Evolutionary conservation across 2,329 filamentous ascomycete genomes (phyloP).

Genomic region (Anisogramma anomala): DNA sequence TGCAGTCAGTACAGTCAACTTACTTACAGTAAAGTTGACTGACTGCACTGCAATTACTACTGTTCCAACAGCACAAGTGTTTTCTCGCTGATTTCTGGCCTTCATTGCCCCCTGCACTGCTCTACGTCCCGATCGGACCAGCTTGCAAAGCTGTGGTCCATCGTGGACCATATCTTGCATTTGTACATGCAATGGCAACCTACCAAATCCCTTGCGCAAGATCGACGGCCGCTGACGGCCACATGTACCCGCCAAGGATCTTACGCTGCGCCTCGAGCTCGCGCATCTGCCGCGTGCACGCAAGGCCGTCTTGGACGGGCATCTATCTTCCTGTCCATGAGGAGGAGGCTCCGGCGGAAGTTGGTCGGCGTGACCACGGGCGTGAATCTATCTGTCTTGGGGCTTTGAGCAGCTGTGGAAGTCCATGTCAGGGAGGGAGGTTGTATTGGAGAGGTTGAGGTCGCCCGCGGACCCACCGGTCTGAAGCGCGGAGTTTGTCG

Average conservation of each 20-base stretch:
- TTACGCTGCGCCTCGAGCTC: conserved; percentile 44
- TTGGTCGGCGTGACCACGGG: conserved; percentile 5
- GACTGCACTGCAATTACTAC: too few relatives aligned
- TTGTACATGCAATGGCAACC: too few relatives aligned
- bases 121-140: too few relatives aligned
- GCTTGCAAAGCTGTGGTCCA: too few relatives aligned
- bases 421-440: conserved; percentile 3
- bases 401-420: neutral
- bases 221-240: too few relatives aligned
- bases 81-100: too few relatives aligned
- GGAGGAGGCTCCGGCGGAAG: conserved; percentile 45
- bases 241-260: conserved; percentile 40
- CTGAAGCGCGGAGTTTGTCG: conserved; percentile 29
- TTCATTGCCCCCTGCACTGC: too few relatives aligned
- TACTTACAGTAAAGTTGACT: too few relatives aligned
- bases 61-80: too few relatives aligned
- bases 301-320: conserved; percentile 61
- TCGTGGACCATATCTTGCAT: too few relatives aligned
- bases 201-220: too few relatives aligned
- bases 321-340: conserved; percentile 76
- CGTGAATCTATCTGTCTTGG: conserved; percentile 3
- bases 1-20: too few relatives aligned
- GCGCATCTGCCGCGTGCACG: conserved; percentile 53
- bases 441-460: neutral
- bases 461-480: conserved; percentile 16